Percentiles rank a stretch among this genome's conserved stretches.
Evolutionary conservation across 768 basidiomycete genomes (phyloP).

Genomic region (Xerocomus spinulosus): DNA sequence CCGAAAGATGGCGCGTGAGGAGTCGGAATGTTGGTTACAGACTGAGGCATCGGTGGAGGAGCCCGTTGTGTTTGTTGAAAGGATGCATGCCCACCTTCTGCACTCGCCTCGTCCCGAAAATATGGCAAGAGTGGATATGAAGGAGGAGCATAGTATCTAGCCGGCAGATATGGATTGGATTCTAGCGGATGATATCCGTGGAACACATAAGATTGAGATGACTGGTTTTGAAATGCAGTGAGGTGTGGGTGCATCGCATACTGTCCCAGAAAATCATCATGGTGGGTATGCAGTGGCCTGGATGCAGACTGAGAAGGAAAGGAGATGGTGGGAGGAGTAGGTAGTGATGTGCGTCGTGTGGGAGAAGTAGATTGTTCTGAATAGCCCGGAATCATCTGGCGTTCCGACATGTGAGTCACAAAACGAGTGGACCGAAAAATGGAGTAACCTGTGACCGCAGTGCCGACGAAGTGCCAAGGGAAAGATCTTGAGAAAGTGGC

Average conservation of each 20-base stretch:
- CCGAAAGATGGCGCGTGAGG: conserved; percentile 23
- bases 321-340: conserved; percentile 24
- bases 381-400: neutral
- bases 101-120: conserved; percentile 35
- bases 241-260: conserved; percentile 50
- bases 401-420: neutral
- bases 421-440: neutral
- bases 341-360: neutral
- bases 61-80: conserved; percentile 19
- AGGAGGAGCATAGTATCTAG: conserved; percentile 37
- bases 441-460: conserved; percentile 6
- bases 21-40: conserved; percentile 15
- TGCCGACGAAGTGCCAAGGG: neutral
- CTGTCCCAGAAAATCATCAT: conserved; percentile 37
- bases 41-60: conserved; percentile 21
- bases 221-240: conserved; percentile 28
- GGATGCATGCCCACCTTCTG: conserved; percentile 31
- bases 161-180: conserved; percentile 36
- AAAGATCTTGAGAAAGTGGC: neutral
- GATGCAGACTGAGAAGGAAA: too few relatives aligned
- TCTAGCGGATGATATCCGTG: conserved; percentile 36
- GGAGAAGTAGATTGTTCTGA: neutral
- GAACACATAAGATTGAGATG: conserved; percentile 30
- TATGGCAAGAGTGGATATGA: conserved; percentile 30
- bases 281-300: conserved; percentile 32